A percentile compares a stretch with the other conserved stretches of the same genome.
phyloP scores from a whole-genome alignment of 2,329 filamentous ascomycete species.

The Ophiostoma sp. region DNA sequence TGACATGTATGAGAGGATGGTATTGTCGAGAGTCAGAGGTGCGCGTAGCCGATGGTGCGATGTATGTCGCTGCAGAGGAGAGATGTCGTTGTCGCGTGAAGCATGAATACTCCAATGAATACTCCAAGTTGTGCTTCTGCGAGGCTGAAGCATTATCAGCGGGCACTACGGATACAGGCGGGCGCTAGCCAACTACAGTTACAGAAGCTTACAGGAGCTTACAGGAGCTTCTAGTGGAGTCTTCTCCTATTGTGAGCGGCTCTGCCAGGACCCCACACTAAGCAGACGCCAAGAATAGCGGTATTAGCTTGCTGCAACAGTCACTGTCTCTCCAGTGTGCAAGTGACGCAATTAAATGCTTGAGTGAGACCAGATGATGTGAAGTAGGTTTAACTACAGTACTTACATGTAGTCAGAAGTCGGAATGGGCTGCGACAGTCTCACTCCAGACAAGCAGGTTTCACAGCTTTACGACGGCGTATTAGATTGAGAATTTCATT shows the following conservation, averaged over 20 bases:
- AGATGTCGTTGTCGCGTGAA: too few species aligned
- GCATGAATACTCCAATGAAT: too few species aligned
- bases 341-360: not conserved
- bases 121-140: not conserved
- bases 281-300: not conserved
- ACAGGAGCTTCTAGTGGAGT: not conserved
- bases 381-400: not conserved
- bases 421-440: too few species aligned
- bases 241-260: not conserved
- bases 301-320: not conserved
- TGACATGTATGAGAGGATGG: constrained; percentile 15
- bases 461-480: too few species aligned
- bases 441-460: not conserved
- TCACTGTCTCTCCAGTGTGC: not conserved
- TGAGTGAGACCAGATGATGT: not conserved
- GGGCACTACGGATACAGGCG: not conserved
- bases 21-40: not conserved
- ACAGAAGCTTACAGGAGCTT: not conserved
- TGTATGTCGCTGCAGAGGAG: too few species aligned
- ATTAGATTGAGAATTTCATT: too few species aligned
- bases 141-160: constrained; percentile 3
- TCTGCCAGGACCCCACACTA: not conserved
- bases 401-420: too few species aligned
- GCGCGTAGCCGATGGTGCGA: not conserved
- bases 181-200: not conserved